Conservation (phyloP, 371 early-diverging fungal species). For the Edhazardia aedis region DNA sequence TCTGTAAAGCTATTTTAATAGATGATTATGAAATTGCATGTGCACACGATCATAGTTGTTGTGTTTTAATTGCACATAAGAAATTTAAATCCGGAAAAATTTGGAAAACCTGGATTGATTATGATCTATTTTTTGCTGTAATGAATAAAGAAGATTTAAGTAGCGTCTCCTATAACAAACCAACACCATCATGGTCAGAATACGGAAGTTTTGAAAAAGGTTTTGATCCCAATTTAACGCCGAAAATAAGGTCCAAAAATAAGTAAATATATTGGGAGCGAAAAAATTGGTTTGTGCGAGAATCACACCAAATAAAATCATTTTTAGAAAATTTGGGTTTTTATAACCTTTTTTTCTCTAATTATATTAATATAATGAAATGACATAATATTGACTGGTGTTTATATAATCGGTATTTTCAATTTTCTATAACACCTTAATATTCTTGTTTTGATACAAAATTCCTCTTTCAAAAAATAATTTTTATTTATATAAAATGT, state of each 20-base stretch:
- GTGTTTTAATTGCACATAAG: conserved; percentile 53
- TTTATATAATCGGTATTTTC: too few relatives aligned
- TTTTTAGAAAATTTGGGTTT: too few relatives aligned
- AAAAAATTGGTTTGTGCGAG: too few relatives aligned
- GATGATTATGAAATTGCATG: conserved; percentile 54
- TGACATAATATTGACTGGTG: too few relatives aligned
- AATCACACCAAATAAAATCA: too few relatives aligned
- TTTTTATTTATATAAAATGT: too few relatives aligned
- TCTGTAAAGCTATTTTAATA: conserved; percentile 49
- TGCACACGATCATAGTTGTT: conserved; percentile 57
- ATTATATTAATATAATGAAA: too few relatives aligned
- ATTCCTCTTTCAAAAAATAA: too few relatives aligned
- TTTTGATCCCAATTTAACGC: conserved; percentile 56
- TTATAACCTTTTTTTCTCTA: too few relatives aligned
- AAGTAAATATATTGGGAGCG: too few relatives aligned
- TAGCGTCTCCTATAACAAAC: conserved; percentile 52
- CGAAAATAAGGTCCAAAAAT: conserved; percentile 50
- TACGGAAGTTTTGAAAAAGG: conserved; percentile 55
- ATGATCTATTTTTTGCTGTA: conserved; percentile 53
- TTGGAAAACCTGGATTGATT: conserved; percentile 62
- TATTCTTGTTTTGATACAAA: too few relatives aligned
- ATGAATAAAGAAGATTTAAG: conserved; percentile 52
- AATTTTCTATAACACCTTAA: too few relatives aligned
- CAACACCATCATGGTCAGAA: conserved; percentile 56
- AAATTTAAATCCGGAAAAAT: conserved; percentile 52